A percentile compares a stretch with the other conserved stretches of the same genome.
Conservation (phyloP, 2,329 filamentous ascomycete genomes). For the Diaporthe vexans region DNA sequence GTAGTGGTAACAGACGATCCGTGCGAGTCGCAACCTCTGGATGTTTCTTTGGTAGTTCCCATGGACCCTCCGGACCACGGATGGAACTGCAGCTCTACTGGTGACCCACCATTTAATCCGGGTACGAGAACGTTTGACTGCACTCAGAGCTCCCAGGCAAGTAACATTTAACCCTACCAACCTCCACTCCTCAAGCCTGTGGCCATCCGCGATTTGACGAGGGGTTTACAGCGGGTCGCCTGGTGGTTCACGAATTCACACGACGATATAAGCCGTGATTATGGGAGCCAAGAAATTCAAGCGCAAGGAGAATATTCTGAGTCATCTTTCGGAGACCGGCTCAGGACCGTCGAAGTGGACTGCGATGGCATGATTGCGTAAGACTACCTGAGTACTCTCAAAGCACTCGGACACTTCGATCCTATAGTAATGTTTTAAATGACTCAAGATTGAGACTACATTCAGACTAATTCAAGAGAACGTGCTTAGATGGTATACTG, state of each 20-base stretch:
- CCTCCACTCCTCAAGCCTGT: background rate
- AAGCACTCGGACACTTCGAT: too few species aligned
- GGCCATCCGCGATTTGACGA: background rate
- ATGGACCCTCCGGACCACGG: background rate
- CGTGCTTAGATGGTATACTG: too few species aligned
- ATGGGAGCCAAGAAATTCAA: background rate
- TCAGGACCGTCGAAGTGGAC: background rate
- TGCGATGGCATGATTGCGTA: background rate
- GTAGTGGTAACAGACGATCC: background rate
- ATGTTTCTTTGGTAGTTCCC: background rate
- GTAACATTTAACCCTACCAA: background rate
- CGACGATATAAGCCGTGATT: background rate
- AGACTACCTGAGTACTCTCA: background rate
- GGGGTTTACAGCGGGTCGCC: background rate
- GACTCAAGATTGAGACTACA: too few species aligned
- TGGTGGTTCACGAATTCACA: background rate
- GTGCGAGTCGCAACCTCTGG: background rate
- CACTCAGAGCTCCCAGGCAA: background rate
- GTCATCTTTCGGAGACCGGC: background rate
- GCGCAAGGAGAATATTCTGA: background rate
- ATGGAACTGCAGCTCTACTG: background rate
- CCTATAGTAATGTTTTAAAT: too few species aligned
- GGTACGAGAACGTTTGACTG: background rate
- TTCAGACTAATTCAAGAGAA: too few species aligned
- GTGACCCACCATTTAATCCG: background rate